A percentile compares a stretch with the other conserved stretches of the same genome.
phyloP scores from a whole-genome alignment of 202 grass and related monocot genomes.

The Zizania palustris region DNA sequence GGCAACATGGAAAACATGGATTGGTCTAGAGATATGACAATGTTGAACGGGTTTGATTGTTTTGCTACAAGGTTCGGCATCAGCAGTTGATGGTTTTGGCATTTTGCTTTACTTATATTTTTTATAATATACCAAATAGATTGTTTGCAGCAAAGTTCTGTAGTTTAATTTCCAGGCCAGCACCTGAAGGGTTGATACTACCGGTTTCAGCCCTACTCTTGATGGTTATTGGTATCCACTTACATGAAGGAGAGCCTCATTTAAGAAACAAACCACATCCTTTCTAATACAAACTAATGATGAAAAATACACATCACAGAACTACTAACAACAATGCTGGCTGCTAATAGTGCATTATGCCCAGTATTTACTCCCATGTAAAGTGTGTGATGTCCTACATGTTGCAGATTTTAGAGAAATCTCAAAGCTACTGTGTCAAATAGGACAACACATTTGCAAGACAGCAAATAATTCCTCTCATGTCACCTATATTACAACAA shows the following conservation, averaged over 20 bases:
- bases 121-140: conserved; percentile 2
- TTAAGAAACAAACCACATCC: conserved; percentile 3
- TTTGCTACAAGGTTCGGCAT: no score
- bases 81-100: no score
- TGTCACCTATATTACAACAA: not conserved
- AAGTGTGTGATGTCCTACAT: not conserved
- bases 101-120: not conserved
- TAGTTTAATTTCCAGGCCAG: not conserved
- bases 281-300: not conserved
- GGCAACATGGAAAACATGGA: no score
- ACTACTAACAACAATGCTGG: conserved; percentile 5
- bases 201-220: not conserved
- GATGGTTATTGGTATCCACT: no score
- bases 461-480: not conserved
- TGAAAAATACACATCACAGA: not conserved
- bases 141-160: not conserved
- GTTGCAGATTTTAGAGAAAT: not conserved
- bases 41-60: no score
- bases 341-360: conserved; percentile 16
- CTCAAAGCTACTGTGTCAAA: not conserved
- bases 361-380: not conserved
- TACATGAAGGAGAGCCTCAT: conserved; percentile 12
- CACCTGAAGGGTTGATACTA: not conserved
- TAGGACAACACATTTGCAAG: not conserved
- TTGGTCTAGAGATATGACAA: no score